These are phyloP conservation scores for Entomortierella parvispora DNA, from an alignment of 192 early-diverging fungal species.

Conservation along the genomic window DNA sequence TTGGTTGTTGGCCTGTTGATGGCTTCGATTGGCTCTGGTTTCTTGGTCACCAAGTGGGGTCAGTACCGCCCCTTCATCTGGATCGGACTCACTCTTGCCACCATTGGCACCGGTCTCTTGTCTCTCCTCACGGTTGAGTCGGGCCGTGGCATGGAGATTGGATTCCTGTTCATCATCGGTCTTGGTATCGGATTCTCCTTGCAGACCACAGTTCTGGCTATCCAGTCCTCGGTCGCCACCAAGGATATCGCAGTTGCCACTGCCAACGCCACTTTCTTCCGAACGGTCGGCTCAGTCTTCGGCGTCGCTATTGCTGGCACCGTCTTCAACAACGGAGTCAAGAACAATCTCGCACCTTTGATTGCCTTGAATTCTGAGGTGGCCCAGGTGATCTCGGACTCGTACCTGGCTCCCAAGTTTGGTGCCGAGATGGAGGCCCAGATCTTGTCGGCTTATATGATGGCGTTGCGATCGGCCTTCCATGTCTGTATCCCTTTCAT, in stretches of 20 bases:
- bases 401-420: constrained; percentile 53
- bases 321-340: constrained; percentile 40
- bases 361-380: constrained; percentile 4
- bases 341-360: constrained; percentile 10
- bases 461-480: constrained; percentile 60
- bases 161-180: not conserved
- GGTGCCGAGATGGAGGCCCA: constrained; percentile 35
- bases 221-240: constrained; percentile 2
- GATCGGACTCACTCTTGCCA: not conserved
- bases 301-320: constrained; percentile 47
- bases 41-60: constrained; percentile 12
- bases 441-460: constrained; percentile 60
- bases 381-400: constrained; percentile 6
- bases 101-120: constrained; percentile 5
- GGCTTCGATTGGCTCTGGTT: constrained; percentile 22
- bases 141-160: not conserved
- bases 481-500: constrained; percentile 61
- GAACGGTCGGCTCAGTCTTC: constrained; percentile 51
- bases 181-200: constrained; percentile 28
- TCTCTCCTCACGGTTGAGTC: not conserved
- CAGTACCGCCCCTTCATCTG: constrained; percentile 12
- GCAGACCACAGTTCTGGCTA: constrained; percentile 5
- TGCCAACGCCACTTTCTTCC: constrained; percentile 48
- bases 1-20: constrained; percentile 40
- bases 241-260: constrained; percentile 5